phyloP scores from a whole-genome alignment of 2,329 filamentous ascomycete genomes.

The Stemphylium lycopersici region DNA sequence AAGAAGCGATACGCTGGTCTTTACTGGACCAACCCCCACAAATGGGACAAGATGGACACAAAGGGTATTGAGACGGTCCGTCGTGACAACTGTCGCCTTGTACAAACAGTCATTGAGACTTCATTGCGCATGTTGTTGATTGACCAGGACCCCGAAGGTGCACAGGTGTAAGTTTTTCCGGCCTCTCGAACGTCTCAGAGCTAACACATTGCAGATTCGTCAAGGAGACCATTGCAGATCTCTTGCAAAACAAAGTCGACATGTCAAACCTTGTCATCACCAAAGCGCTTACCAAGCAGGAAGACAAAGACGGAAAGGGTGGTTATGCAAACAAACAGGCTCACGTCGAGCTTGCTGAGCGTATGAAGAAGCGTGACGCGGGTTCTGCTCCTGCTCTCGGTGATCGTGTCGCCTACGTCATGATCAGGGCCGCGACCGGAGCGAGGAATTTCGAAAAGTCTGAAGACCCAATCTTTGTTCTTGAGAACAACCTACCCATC shows the following conservation, averaged over 20 bases:
- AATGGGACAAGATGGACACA: conserved; percentile 99
- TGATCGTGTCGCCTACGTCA: conserved; percentile 97
- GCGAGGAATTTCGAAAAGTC: conserved; percentile 97
- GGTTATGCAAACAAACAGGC: conserved; percentile 88
- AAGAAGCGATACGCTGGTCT: conserved; percentile 99
- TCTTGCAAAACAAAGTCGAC: conserved; percentile 96
- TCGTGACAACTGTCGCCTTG: conserved; percentile 92
- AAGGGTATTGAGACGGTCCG: conserved; percentile 99
- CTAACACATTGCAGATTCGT: conserved; percentile 71
- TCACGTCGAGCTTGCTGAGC: conserved; percentile 91
- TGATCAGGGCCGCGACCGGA: conserved; percentile 87
- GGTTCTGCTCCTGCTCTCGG: conserved; percentile 91
- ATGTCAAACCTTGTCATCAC: conserved; percentile 99
- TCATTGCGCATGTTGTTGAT: conserved; percentile 95
- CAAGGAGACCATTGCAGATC: conserved; percentile 91
- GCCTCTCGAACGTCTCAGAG: conserved; percentile 46
- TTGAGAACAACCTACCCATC: conserved; percentile 97
- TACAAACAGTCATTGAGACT: conserved; percentile 97
- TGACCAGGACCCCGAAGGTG: conserved; percentile 85
- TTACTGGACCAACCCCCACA: conserved; percentile 93
- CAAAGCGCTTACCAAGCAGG: conserved; percentile 83
- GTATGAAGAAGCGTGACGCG: conserved; percentile 96
- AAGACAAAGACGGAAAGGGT: conserved; percentile 43
- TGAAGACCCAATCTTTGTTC: conserved; percentile 94
- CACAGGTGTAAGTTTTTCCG: conserved; percentile 77